Base-by-base conservation (phyloP, 306 rosid genomes). In the Rosa multiflora region DNA sequence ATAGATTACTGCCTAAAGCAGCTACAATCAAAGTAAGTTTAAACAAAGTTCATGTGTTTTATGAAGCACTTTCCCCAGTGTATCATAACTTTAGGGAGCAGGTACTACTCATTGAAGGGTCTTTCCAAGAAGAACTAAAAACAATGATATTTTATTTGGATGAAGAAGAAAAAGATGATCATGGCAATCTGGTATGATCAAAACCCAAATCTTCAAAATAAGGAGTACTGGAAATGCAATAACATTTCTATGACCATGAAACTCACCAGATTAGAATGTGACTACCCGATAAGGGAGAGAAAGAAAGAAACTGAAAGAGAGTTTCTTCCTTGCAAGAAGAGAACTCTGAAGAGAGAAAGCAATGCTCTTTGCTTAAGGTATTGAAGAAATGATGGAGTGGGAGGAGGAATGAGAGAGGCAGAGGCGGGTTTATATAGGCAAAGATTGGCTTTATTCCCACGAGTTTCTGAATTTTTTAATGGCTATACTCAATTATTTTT, bases 391-490 rank as follows among this genome's bases (percentile, higher is more conserved):
- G 84, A 70, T 14, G 78, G 76, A 78, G 91, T 37, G 91, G 88
- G 91, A 78, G 98, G 92, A 89, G 79, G 88, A 87, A 80, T 52
- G 47, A 74, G 8, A 23, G 84, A 51, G 9, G 74, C 75, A 79
- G 72, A 51, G 73, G 79, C 0, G 74, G 82, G 85, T 83, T 82
- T 94, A 83, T 83, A 94, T 92, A 92, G 91, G 75, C 53, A 15
- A 79, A 59, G 77, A 70, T 77, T 58, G 80, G 85, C 76, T 21
- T 61, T 68, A 12, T 21, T 35, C 47, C 81, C 49, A 72, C 55
- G 79, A 32, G 46, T 79, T 72, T 20, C 14, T 67, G 12, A 56
- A 48, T 40, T 48, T 17, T 78, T 7, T 20, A 63, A 49, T 62
- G 0, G 10, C 53, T 64, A 3, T 26, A 39, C 69, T 9, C 15